These are phyloP conservation scores for Xylaria palmicola DNA, from an alignment of 495 filamentous ascomycete species.

Conservation along the genomic window DNA sequence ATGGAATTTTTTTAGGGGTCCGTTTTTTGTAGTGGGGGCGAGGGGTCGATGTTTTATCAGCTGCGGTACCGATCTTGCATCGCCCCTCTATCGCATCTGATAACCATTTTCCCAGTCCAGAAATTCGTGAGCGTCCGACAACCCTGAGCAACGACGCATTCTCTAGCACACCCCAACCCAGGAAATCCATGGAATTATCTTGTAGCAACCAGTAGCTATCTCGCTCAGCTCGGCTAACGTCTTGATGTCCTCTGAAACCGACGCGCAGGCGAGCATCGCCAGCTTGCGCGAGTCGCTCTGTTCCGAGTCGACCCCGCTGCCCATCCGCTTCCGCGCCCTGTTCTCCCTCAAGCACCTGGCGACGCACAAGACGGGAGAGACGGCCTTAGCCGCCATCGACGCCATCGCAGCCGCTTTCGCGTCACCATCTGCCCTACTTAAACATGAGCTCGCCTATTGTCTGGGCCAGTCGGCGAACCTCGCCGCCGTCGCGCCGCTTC, in stretches of 20 bases:
- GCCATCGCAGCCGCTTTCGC: constrained; percentile 87
- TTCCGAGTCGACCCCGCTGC: constrained; percentile 76
- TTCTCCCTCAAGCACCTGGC: constrained; percentile 97
- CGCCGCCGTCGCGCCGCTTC: constrained; percentile 70
- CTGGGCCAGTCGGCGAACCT: constrained; percentile 83
- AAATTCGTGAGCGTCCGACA: constrained; percentile 1
- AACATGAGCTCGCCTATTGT: constrained; percentile 97
- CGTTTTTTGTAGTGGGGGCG: constrained; percentile 5
- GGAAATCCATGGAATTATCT: too few species aligned
- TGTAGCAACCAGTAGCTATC: too few species aligned
- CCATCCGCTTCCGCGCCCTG: constrained; percentile 90
- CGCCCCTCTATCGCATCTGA: constrained; percentile 12
- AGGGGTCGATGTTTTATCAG: constrained; percentile 15
- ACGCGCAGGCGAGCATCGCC: constrained; percentile 43
- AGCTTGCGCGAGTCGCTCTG: constrained; percentile 73
- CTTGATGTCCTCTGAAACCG: constrained; percentile 24
- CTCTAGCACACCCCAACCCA: background rate
- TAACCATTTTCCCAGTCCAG: constrained; percentile 10
- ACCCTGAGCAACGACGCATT: background rate
- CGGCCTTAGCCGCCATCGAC: constrained; percentile 74
- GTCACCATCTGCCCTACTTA: constrained; percentile 81
- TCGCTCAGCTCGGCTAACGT: background rate
- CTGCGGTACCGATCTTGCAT: background rate
- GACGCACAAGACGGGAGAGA: constrained; percentile 59
- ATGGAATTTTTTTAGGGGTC: background rate